phyloP scores from a whole-genome alignment of 371 early-diverging fungal species.

The Cokeromyces recurvatus region DNA sequence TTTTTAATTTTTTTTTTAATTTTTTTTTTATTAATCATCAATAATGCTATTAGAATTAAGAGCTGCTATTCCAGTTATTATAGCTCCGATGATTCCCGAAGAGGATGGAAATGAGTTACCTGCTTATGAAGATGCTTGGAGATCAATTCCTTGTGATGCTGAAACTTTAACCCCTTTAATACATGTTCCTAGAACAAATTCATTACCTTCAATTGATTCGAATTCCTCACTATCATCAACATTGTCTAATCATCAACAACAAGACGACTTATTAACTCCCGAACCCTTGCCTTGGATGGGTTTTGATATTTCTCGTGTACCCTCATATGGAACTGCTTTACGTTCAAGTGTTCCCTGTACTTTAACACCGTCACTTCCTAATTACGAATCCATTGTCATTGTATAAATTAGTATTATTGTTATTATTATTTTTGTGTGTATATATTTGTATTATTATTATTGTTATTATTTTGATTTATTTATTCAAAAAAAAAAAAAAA shows the following conservation, averaged over 20 bases:
- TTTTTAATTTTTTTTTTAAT: too few species aligned
- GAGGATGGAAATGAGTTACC: conserved; percentile 22
- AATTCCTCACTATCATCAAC: background rate
- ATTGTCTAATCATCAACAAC: background rate
- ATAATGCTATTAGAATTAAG: conserved; percentile 30
- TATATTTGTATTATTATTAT: too few species aligned
- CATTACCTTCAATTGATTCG: too few species aligned
- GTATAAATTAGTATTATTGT: too few species aligned
- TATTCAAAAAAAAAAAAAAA: too few species aligned
- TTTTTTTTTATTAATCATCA: too few species aligned
- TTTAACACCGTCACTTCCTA: conserved; percentile 14
- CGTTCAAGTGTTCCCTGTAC: conserved; percentile 4
- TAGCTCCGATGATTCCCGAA: conserved; percentile 19
- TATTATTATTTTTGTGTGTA: too few species aligned
- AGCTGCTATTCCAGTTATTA: conserved; percentile 29
- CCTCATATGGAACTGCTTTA: conserved; percentile 25
- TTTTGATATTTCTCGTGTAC: conserved; percentile 15
- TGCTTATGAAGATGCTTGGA: conserved; percentile 40
- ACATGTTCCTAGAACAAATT: too few species aligned
- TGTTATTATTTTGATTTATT: too few species aligned
- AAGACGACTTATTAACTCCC: too few species aligned
- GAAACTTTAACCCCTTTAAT: conserved; percentile 1
- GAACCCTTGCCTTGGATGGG: conserved; percentile 3
- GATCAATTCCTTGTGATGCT: conserved; percentile 28
- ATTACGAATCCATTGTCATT: conserved; percentile 18